Evolutionary conservation across 1,139 yeast genomes (phyloP), one percentile per base, ranked within the genome.

Genomic region (Kurtzmaniella natalensis): DNA sequence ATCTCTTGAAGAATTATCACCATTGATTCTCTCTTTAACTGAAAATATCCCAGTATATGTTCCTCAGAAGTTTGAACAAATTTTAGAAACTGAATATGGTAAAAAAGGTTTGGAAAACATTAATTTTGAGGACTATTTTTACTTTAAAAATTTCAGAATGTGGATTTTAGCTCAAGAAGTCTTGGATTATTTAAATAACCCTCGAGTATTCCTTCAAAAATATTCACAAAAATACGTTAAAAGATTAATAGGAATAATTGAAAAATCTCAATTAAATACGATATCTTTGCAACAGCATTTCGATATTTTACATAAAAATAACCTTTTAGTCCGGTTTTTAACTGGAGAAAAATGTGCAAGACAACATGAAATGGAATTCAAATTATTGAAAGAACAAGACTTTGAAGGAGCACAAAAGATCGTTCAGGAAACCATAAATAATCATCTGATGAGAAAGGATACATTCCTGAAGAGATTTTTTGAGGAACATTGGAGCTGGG

Each of bases 1-100:
- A 18, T 46, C 48, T 7, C 41, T 52, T 30, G 54, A 51, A 3
- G 70, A 65, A 37, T 39, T 66, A 17, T 52, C 56, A 6, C 62
- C 64, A 2, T 53, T 66, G 33, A 43, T 52, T 2, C 36, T 48
- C 25, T 47, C 64, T 2, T 46, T 50, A 13, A 56, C 64, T 29
- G 70, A 66, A 41, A 59, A 59, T 36, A 66, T 61, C 37, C 31
- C 53, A 20, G 57, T 57, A 16, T 64, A 59, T 39, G 46, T 66
- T 4, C 71, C 71, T 3, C 35, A 44, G 7, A 52, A 63, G 34
- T 60, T 63, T 32, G 37, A 51, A 16, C 39, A 42, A 27, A 44
- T 57, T 24, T 47, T 66, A 15, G 44, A 52, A 32, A 41, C 50
- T 25, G 72, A 67, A 46, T 67, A 66, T 41, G 40, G 45, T 15